Evolutionary conservation across 176 grass and related monocot genomes (phyloP).

Genomic region (Juncus effusus): DNA sequence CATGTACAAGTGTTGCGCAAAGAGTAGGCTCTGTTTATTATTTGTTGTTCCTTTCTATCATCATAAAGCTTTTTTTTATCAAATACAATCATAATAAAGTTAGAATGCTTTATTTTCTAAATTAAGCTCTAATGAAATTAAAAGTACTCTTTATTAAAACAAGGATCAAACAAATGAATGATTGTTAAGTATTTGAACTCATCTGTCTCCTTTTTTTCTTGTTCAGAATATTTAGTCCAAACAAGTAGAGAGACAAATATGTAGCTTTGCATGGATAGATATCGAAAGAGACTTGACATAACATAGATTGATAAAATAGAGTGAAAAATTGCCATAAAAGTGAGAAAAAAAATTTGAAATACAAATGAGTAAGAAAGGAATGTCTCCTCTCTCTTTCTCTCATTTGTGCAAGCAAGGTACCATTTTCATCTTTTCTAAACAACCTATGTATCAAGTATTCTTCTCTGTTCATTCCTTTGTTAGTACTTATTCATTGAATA

Average conservation of each 20-base stretch:
- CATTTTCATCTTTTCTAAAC: constrained; percentile 1
- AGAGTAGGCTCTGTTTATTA: no score
- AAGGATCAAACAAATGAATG: not conserved
- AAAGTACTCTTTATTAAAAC: no score
- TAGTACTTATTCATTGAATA: not conserved
- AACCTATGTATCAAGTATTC: constrained; percentile 39
- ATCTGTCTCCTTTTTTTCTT: not conserved
- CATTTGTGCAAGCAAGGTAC: constrained; percentile 37
- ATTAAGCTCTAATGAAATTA: no score
- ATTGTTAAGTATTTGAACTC: not conserved
- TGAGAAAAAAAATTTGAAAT: not conserved
- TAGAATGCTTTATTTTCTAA: no score
- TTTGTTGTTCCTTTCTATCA: no score
- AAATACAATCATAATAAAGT: no score
- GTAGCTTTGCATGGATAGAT: constrained; percentile 6
- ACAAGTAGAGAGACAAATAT: constrained; percentile 1
- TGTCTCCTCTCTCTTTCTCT: not conserved
- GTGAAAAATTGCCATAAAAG: constrained; percentile 4
- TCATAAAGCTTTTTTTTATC: no score
- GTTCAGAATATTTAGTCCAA: not conserved
- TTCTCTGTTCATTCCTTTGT: not conserved
- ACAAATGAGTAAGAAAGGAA: constrained; percentile 29
- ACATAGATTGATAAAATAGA: not conserved
- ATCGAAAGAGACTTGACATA: constrained; percentile 2
- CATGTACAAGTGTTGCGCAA: no score